phyloP scores from a whole-genome alignment of 2,329 filamentous ascomycete species.

The Cytospora chrysosperma region DNA sequence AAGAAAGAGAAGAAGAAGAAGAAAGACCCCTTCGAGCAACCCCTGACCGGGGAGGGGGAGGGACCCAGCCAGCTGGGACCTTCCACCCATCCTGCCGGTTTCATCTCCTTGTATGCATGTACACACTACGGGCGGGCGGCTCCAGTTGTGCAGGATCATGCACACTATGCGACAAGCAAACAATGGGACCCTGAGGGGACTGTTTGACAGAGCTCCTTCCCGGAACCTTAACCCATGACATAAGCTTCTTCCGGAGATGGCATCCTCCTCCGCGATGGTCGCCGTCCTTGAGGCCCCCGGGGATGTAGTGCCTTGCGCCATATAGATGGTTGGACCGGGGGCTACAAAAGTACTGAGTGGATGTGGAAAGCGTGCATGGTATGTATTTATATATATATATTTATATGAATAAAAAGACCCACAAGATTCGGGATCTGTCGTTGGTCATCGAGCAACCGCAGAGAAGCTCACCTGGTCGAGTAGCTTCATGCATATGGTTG shows the following conservation, averaged over 20 bases:
- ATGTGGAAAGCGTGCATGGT: not conserved
- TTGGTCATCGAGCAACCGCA: not conserved
- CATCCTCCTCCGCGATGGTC: not conserved
- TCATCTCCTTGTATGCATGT: not conserved
- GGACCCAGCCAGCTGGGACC: not conserved
- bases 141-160: no score
- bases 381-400: no score
- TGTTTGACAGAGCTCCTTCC: not conserved
- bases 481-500: not conserved
- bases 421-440: not conserved
- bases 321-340: not conserved
- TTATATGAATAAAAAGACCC: no score
- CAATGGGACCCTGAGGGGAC: not conserved
- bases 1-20: no score
- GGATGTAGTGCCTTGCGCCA: not conserved
- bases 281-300: not conserved
- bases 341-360: not conserved
- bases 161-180: no score
- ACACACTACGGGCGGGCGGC: not conserved
- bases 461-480: not conserved
- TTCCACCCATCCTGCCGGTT: not conserved
- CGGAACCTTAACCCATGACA: no score
- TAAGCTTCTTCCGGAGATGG: not conserved
- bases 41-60: slow-evolving; percentile 4
- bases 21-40: not conserved